Conservation (phyloP, 805 yeast genomes). For the Phaffomyces thermotolerans region DNA sequence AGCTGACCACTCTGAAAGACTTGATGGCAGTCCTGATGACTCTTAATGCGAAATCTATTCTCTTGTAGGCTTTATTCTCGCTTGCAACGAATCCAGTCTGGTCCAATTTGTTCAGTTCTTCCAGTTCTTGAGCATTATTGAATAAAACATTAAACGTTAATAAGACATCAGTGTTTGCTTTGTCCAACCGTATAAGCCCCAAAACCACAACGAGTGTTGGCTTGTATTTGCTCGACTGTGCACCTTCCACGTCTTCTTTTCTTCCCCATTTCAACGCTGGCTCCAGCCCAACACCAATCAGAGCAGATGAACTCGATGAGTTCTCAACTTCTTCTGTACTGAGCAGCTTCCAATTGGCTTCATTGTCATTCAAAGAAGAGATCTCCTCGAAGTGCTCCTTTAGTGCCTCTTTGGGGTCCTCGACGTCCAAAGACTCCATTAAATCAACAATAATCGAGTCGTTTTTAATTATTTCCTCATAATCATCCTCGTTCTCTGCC, state of each 20-base stretch:
- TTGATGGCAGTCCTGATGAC: constrained; percentile 22
- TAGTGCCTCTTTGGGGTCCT: constrained; percentile 35
- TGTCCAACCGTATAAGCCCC: constrained; percentile 47
- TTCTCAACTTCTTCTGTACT: constrained; percentile 1
- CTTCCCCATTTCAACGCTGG: constrained; percentile 49
- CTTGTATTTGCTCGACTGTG: constrained; percentile 14
- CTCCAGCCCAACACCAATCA: constrained; percentile 32
- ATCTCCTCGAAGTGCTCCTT: constrained; percentile 51
- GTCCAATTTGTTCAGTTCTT: constrained; percentile 15
- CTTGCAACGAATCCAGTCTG: not conserved
- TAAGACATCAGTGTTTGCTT: constrained; percentile 52
- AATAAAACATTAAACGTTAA: constrained; percentile 57
- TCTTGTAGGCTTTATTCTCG: constrained; percentile 19
- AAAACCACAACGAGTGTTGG: constrained; percentile 43
- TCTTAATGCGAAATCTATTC: constrained; percentile 23
- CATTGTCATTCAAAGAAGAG: constrained; percentile 34
- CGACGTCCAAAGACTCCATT: constrained; percentile 42
- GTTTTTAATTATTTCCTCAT: constrained; percentile 32
- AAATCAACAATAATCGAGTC: constrained; percentile 61
- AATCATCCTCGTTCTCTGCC: constrained; percentile 25
- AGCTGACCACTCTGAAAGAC: constrained; percentile 34
- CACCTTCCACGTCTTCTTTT: constrained; percentile 12
- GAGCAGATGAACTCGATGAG: constrained; percentile 1
- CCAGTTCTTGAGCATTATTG: constrained; percentile 22
- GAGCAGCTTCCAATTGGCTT: constrained; percentile 26